Base-by-base conservation (phyloP, 2,329 filamentous ascomycete species). In the Colletotrichum spaethianum region DNA sequence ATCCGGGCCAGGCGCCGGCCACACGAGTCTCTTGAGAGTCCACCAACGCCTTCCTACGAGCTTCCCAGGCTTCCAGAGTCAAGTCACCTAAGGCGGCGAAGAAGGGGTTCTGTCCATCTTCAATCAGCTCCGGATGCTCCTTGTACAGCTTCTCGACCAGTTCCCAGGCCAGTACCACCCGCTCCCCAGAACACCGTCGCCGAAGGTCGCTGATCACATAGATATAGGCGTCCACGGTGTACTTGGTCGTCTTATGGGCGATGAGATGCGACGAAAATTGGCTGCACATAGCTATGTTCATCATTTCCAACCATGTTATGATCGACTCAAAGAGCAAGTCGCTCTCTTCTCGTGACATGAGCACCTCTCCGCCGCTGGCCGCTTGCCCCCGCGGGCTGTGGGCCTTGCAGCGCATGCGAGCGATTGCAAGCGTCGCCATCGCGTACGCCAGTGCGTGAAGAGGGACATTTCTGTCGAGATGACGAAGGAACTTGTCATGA, bases 121-220 rank as follows among this genome's bases (percentile, higher is more conserved):
- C 42, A 12, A 74, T 67, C 4, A 76, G 44, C 44, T 76, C 76
- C 0, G 69, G 69, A 18, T 80, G 77, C 1, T 77, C 69, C 0
- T 46, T 26, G 23, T 79, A 81, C 0, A 82, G 66, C 0, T 62
- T 65, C 9, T 76, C 76, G 0, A 81, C 62, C 11, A 79, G n/a
- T 0, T 55, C 73, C 80, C 80, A 82, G 0, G 79, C 79, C 11
- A 73, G 12, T 0, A 28, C 70, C 0, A 81, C 75, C 7, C 71
- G 70, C 0, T 72, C 63, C 0, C 76, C 76, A 0, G 64, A 70
- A 0, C n/a, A 56, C 1, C 79, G 73, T 1, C 53, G 40, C 3
- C 78, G 76, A 11, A 82, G 70, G 1, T 81, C 78, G n/a, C 78
- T 80, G 0, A 80, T 63, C 0, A 81, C 73, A 8, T 79, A 81